Evolutionary conservation across 2,329 filamentous ascomycete species (phyloP).

Genomic region (Diaporthe sp.): DNA sequence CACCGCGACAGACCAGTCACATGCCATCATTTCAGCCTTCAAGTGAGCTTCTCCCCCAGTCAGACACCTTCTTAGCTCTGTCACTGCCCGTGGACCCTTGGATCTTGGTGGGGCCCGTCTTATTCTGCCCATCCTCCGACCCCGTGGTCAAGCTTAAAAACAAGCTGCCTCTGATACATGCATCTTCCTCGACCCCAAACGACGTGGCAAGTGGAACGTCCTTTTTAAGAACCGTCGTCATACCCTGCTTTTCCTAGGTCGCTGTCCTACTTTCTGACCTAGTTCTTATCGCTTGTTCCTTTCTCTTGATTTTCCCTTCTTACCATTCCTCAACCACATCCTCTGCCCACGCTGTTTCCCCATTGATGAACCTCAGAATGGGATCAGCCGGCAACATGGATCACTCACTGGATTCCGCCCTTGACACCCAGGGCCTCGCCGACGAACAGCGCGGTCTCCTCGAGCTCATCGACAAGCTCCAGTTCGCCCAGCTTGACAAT

Average conservation of each 20-base stretch:
- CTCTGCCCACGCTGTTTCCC: neutral
- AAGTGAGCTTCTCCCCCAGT: slow-evolving; percentile 3
- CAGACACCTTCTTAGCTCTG: neutral
- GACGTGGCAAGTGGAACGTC: slow-evolving; percentile 29
- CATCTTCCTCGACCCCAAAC: slow-evolving; percentile 25
- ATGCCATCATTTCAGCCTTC: slow-evolving; percentile 25
- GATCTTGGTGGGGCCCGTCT: slow-evolving; percentile 19
- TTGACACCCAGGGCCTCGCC: slow-evolving; percentile 64
- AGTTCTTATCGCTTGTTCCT: neutral
- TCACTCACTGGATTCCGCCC: slow-evolving; percentile 60
- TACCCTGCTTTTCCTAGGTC: neutral
- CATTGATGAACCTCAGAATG: slow-evolving; percentile 32
- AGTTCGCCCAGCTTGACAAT: slow-evolving; percentile 53
- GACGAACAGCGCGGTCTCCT: slow-evolving; percentile 70
- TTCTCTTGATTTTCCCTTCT: neutral
- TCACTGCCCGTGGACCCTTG: neutral
- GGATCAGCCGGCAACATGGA: slow-evolving; percentile 36
- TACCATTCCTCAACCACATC: neutral
- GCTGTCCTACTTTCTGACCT: neutral
- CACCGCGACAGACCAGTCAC: slow-evolving; percentile 18
- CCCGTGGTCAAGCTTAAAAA: slow-evolving; percentile 29
- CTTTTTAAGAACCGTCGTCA: slow-evolving; percentile 15
- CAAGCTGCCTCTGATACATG: slow-evolving; percentile 29
- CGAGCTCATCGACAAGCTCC: slow-evolving; percentile 64
- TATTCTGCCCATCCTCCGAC: slow-evolving; percentile 4